Percentiles rank a stretch among this genome's conserved stretches.
Conservation (phyloP, 306 rosid genomes). For the Cucurbita argyrosperma region DNA sequence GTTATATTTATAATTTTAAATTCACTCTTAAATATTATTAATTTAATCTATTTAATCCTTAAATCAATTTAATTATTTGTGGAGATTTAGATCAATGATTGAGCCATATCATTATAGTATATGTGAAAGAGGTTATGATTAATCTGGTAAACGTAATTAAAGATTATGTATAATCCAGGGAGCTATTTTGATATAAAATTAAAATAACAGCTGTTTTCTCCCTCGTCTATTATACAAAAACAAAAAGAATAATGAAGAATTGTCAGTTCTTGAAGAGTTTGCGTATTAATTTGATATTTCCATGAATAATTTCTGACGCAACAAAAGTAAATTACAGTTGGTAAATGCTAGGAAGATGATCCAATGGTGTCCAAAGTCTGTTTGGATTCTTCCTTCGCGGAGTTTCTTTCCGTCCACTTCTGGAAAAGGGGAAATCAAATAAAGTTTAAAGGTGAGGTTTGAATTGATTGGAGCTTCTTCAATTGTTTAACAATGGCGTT, state of each 20-base stretch:
- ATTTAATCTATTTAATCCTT: too few species aligned
- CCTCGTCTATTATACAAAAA: too few species aligned
- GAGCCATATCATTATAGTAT: not conserved
- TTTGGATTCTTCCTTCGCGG: not conserved
- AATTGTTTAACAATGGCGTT: not conserved
- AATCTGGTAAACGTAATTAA: not conserved
- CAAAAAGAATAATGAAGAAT: not conserved
- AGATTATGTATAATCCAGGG: not conserved
- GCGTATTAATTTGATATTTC: not conserved
- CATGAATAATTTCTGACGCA: not conserved
- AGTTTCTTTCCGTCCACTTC: not conserved
- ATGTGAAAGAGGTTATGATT: not conserved
- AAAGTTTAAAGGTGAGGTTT: not conserved
- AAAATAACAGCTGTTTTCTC: not conserved
- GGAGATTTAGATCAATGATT: too few species aligned
- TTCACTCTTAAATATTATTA: too few species aligned
- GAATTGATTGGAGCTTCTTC: not conserved
- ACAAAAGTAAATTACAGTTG: not conserved
- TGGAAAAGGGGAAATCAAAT: not conserved
- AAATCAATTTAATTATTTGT: too few species aligned
- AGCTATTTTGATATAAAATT: not conserved
- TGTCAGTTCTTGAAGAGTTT: not conserved
- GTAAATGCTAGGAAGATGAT: not conserved
- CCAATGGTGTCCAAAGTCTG: not conserved
- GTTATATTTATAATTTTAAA: too few species aligned